phyloP scores from a whole-genome alignment of 78 protist genomes.

The slime mould (Dictyostelium discoideum) region DNA sequence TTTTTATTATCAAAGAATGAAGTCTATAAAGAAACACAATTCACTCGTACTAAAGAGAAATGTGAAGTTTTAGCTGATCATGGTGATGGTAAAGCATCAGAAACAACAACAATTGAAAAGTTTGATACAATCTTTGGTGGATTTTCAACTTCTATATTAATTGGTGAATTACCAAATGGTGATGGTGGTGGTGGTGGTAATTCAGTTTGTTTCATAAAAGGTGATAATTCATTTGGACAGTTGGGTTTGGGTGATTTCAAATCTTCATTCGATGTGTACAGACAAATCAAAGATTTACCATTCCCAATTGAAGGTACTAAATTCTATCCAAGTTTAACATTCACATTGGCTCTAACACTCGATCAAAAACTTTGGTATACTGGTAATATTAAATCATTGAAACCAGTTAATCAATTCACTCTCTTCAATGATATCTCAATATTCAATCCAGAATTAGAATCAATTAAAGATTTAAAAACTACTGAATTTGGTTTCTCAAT shows the following conservation, averaged over 20 bases:
- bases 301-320: neutral
- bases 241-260: conserved; percentile 22
- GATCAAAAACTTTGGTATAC: conserved; percentile 18
- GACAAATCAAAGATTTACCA: conserved; percentile 13
- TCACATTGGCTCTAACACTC: conserved; percentile 1
- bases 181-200: neutral
- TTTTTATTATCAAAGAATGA: neutral
- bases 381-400: conserved; percentile 45
- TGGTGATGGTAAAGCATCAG: neutral
- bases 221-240: conserved; percentile 62
- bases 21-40: neutral
- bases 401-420: neutral
- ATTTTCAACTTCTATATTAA: neutral
- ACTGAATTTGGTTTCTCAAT: conserved; percentile 48
- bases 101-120: neutral
- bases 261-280: neutral
- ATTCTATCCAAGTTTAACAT: conserved; percentile 26
- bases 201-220: neutral
- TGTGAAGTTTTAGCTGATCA: neutral
- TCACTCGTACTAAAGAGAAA: neutral
- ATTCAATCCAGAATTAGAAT: neutral
- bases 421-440: neutral
- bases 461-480: neutral
- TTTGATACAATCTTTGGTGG: neutral
- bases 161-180: neutral